These are phyloP conservation scores for Cutaneotrichosporon cutaneum DNA, from an alignment of 1,284 basidiomycete genomes.

Conservation along the genomic window DNA sequence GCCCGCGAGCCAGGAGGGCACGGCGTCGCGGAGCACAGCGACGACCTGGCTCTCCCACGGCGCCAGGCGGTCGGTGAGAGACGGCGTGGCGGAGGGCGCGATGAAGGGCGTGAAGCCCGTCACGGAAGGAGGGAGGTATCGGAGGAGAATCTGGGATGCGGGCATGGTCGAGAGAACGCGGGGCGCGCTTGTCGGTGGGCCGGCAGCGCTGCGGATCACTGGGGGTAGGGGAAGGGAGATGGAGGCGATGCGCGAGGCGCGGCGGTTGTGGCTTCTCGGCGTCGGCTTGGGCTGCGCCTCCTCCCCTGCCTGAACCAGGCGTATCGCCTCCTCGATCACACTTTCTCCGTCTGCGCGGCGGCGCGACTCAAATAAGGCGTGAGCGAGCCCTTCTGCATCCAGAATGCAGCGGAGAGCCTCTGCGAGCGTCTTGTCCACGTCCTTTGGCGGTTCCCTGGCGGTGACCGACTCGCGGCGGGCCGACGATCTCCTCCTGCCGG, in stretches of 20 bases:
- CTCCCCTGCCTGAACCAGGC: slow-evolving; percentile 46
- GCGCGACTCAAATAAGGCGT: slow-evolving; percentile 35
- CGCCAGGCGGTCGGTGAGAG: slow-evolving; percentile 40
- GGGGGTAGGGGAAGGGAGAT: slow-evolving; percentile 43
- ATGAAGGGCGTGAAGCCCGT: slow-evolving; percentile 52
- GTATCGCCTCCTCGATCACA: slow-evolving; percentile 43
- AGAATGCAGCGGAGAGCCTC: slow-evolving; percentile 41
- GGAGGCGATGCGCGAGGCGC: slow-evolving; percentile 46
- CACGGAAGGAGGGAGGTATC: slow-evolving; percentile 47
- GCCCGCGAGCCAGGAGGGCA: slow-evolving; percentile 39
- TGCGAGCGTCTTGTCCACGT: slow-evolving; percentile 33
- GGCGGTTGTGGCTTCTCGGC: slow-evolving; percentile 21
- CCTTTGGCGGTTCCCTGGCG: slow-evolving; percentile 22
- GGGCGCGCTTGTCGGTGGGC: slow-evolving; percentile 37
- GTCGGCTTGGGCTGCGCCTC: slow-evolving; percentile 17
- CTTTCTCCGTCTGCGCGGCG: slow-evolving; percentile 27
- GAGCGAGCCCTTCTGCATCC: slow-evolving; percentile 36
- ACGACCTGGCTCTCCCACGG: slow-evolving; percentile 42
- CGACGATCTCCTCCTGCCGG: slow-evolving; percentile 8
- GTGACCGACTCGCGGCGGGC: slow-evolving; percentile 20
- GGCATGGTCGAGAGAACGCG: slow-evolving; percentile 48
- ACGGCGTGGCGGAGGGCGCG: slow-evolving; percentile 63
- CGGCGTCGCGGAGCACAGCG: slow-evolving; percentile 31
- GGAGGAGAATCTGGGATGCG: slow-evolving; percentile 50
- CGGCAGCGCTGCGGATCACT: slow-evolving; percentile 22